These are phyloP conservation scores for Mucor indicus DNA, from an alignment of 371 early-diverging fungal species.

Conservation along the genomic window DNA sequence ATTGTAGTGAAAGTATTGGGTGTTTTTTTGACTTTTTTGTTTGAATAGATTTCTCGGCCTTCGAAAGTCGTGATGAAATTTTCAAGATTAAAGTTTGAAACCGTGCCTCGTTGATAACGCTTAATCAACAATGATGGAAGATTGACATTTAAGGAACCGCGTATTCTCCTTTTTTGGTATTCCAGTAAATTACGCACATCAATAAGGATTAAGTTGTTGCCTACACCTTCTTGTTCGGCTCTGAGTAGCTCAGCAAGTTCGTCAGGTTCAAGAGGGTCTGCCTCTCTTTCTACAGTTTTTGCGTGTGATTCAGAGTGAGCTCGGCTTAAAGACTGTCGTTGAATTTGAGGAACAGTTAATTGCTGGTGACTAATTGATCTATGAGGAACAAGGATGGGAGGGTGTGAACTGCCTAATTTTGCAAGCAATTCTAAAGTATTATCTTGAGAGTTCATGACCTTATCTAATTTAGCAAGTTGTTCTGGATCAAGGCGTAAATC, in stretches of 20 bases:
- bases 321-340: constrained; percentile 9
- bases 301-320: constrained; percentile 15
- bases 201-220: constrained; percentile 27
- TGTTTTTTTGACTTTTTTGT: background rate
- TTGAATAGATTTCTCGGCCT: constrained; percentile 45
- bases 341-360: constrained; percentile 2
- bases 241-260: constrained; percentile 11
- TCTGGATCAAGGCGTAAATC: constrained; percentile 6
- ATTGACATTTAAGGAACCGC: constrained; percentile 57
- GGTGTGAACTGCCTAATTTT: constrained; percentile 6
- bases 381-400: constrained; percentile 17
- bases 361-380: constrained; percentile 37
- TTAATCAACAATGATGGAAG: constrained; percentile 60
- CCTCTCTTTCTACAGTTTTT: constrained; percentile 3
- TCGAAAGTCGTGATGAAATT: constrained; percentile 64
- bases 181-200: constrained; percentile 47
- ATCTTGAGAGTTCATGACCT: background rate
- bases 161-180: constrained; percentile 37
- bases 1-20: constrained; percentile 5
- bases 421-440: constrained; percentile 9
- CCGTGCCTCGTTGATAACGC: constrained; percentile 57
- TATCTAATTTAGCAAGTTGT: constrained; percentile 13
- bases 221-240: constrained; percentile 5
- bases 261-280: constrained; percentile 21
- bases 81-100: constrained; percentile 57